A percentile compares a stretch with the other conserved stretches of the same genome.
phyloP scores from a whole-genome alignment of 2,329 filamentous ascomycete genomes.

The Anisogramma anomala region DNA sequence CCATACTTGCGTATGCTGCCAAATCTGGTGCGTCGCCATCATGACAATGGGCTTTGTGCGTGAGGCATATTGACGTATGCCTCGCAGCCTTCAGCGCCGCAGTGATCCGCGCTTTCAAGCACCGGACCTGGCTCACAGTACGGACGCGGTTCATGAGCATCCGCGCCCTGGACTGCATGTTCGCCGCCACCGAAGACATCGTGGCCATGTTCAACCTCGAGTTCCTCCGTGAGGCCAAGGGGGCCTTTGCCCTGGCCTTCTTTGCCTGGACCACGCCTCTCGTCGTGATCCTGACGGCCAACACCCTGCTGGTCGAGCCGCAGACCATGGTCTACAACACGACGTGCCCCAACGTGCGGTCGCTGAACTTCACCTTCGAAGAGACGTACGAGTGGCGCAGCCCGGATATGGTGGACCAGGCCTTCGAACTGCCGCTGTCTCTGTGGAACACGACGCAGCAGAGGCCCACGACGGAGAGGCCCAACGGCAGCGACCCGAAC shows the following conservation, averaged over 20 bases:
- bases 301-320: slow-evolving; percentile 19
- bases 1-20: slow-evolving; percentile 27
- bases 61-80: too few species aligned
- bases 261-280: slow-evolving; percentile 21
- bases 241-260: slow-evolving; percentile 23
- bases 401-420: slow-evolving; percentile 14
- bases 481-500: slow-evolving; percentile 16
- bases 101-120: slow-evolving; percentile 20
- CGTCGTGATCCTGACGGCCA: slow-evolving; percentile 21
- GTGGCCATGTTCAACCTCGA: slow-evolving; percentile 43
- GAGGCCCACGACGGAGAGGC: slow-evolving; percentile 14
- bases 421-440: slow-evolving; percentile 18
- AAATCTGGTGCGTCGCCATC: slow-evolving; percentile 22
- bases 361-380: slow-evolving; percentile 21
- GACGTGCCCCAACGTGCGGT: slow-evolving; percentile 18
- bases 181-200: slow-evolving; percentile 25
- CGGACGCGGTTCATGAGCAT: slow-evolving; percentile 19
- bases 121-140: slow-evolving; percentile 20
- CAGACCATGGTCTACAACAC: slow-evolving; percentile 9
- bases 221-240: slow-evolving; percentile 28
- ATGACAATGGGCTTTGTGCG: too few species aligned
- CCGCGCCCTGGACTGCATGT: slow-evolving; percentile 24
- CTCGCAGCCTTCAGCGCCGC: slow-evolving; percentile 21
- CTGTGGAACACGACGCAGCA: slow-evolving; percentile 19
- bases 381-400: slow-evolving; percentile 20